These are phyloP conservation scores for Taphrina pruni DNA, from an alignment of 1,139 yeast species.

Conservation along the genomic window DNA sequence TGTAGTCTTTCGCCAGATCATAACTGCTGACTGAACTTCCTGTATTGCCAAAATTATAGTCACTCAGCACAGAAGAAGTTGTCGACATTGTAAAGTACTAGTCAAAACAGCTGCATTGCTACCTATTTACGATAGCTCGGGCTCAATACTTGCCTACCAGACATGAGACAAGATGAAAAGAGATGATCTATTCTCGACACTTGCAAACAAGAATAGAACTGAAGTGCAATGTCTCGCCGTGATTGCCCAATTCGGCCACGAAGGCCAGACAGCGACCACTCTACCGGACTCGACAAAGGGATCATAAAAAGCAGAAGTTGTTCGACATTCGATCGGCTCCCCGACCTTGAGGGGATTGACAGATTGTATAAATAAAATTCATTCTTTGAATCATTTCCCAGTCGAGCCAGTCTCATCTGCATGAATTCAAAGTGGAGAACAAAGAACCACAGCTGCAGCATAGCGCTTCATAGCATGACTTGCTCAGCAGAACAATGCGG, in stretches of 20 bases:
- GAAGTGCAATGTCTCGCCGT: too few species aligned
- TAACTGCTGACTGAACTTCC: slow-evolving; percentile 9
- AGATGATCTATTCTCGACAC: neutral
- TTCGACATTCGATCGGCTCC: slow-evolving; percentile 36
- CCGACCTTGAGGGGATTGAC: slow-evolving; percentile 37
- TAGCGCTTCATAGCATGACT: neutral
- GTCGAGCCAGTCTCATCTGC: neutral
- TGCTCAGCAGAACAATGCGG: neutral
- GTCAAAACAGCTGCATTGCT: neutral
- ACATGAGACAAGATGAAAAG: neutral
- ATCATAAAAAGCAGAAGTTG: slow-evolving; percentile 31
- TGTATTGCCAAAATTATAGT: neutral
- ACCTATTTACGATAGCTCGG: neutral
- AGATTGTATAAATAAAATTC: slow-evolving; percentile 22
- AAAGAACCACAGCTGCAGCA: neutral
- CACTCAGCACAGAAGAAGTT: slow-evolving; percentile 6
- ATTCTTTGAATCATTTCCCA: slow-evolving; percentile 25
- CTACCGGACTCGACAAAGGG: slow-evolving; percentile 23
- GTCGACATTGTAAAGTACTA: neutral
- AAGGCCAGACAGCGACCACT: neutral
- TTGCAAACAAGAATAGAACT: neutral
- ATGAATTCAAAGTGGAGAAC: neutral
- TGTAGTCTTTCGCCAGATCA: neutral
- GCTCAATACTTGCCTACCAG: neutral
- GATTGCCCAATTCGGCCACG: neutral